Conservation (phyloP, 2,329 filamentous ascomycete species). For the Epichloe uncinata region DNA sequence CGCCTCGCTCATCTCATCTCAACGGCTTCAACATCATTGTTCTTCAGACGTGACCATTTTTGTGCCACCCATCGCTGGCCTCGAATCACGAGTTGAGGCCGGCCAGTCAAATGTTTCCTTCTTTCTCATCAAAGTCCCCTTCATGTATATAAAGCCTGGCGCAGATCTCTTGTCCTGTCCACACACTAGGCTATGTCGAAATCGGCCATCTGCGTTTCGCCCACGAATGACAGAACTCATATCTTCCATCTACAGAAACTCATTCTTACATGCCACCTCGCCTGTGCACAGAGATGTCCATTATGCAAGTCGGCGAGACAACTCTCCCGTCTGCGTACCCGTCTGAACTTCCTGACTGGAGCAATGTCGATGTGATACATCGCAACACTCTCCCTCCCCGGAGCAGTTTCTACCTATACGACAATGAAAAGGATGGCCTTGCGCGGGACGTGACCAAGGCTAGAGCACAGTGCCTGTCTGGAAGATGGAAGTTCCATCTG, state of each 20-base stretch:
- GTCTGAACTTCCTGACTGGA: slow-evolving; percentile 38
- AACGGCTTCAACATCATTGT: not conserved
- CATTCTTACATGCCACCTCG: not conserved
- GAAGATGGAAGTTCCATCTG: slow-evolving; percentile 40
- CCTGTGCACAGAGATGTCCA: not conserved
- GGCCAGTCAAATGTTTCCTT: not conserved
- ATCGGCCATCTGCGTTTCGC: too few species aligned
- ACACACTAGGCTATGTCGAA: not conserved
- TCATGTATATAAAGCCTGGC: not conserved
- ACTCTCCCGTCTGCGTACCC: not conserved
- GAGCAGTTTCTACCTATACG: slow-evolving; percentile 42
- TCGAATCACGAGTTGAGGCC: not conserved
- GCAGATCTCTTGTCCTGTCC: not conserved
- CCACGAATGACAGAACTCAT: too few species aligned
- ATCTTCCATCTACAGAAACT: not conserved
- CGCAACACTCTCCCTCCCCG: slow-evolving; percentile 42
- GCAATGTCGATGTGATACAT: slow-evolving; percentile 45
- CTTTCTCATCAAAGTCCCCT: too few species aligned
- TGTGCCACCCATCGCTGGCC: not conserved
- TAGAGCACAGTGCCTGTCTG: slow-evolving; percentile 33
- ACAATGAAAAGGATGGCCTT: slow-evolving; percentile 34
- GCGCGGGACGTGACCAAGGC: slow-evolving; percentile 24
- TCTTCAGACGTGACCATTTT: not conserved
- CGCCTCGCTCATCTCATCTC: not conserved
- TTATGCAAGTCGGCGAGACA: not conserved